Base-by-base conservation (phyloP, 768 basidiomycete genomes). In the Sporobolomyces phaffii region DNA sequence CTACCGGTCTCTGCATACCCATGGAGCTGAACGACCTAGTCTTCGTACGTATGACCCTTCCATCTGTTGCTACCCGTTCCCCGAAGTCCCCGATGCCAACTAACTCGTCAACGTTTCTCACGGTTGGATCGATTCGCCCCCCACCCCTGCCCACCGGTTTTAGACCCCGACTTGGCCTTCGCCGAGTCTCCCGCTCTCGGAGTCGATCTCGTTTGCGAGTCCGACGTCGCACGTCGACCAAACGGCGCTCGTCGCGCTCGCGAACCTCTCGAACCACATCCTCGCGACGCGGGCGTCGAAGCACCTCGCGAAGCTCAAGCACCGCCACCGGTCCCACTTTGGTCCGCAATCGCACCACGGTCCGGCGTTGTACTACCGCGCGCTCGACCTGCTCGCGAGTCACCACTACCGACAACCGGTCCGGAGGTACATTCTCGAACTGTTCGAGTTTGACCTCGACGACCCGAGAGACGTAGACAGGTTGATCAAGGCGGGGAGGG, bases 201-300 rank as follows among this genome's bases (percentile, higher is more conserved):
- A 41, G 26, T 38, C 64, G 5, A 49, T 65, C 36, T 26, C 49
- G 3, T 77, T 93, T 33, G 79, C 85, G 64, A 84, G 87, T 6
- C 85, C 89, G 13, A 82, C 83, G 0, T 80, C 84, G 10, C 84
- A 86, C 67, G 79, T 83, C 41, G 93, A 98, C 73, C 81, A 85
- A 7, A 90, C 94, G 72, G 86, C 90, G 33, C 83, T 93, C 72
- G 87, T 87, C 6, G 89, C 90, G 6, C 89, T 99, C 54, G 88
- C 91, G 73, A 97, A 97, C 76, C 81, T 99, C 45, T 87, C 88
- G 33, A 99, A 99, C 76, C 90, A 92, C 24, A 92, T 98, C 56
- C 89, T 98, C 64, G 92, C 93, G 0, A 93, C 93, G 74, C 85
- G 90, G 28, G 92, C 96, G 1, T 98, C 96, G 28, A 84, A 91